Conservation (phyloP, 2,329 filamentous ascomycete species). For the Chaetomiaceae sp. region DNA sequence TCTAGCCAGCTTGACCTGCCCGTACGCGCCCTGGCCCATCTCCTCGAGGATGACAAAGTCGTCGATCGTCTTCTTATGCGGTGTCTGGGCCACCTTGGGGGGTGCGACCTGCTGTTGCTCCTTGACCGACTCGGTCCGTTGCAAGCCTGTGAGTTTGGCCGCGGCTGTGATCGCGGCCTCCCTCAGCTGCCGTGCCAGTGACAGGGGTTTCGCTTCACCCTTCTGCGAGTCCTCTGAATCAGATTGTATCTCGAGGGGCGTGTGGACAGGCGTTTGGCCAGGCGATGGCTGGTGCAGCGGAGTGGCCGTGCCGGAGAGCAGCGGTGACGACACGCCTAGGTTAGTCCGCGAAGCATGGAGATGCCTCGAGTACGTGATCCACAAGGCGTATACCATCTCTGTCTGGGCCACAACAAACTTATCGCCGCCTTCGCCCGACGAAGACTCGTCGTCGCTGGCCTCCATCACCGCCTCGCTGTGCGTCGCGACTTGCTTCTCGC, state of each 20-base stretch:
- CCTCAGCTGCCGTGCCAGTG: conserved; percentile 52
- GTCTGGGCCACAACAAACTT: conserved; percentile 49
- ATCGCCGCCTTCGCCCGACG: conserved; percentile 36
- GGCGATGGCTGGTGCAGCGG: conserved; percentile 76
- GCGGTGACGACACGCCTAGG: conserved; percentile 57
- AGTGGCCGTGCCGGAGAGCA: conserved; percentile 60
- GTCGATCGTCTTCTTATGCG: conserved; percentile 67
- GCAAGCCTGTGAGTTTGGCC: conserved; percentile 44
- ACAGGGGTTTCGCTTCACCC: conserved; percentile 35
- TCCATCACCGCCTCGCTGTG: conserved; percentile 63
- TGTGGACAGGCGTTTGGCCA: conserved; percentile 60
- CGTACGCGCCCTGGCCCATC: conserved; percentile 97
- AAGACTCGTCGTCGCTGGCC: conserved; percentile 50
- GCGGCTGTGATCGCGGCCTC: conserved; percentile 52
- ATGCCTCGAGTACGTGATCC: conserved; percentile 95
- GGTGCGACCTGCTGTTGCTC: conserved; percentile 30
- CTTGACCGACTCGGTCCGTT: conserved; percentile 27
- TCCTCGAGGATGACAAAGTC: conserved; percentile 94
- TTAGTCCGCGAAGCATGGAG: conserved; percentile 68
- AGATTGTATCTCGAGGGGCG: conserved; percentile 52
- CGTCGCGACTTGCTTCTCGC: conserved; percentile 62
- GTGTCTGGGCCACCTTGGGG: conserved; percentile 42
- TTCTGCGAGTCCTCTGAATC: conserved; percentile 47
- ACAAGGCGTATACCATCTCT: conserved; percentile 88
- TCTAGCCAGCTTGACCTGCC: conserved; percentile 90